Percentiles rank a stretch among this genome's conserved stretches.
These are phyloP conservation scores for Trichopus zeylanicus DNA, from an alignment of 116 monocot genomes.

Conservation along the genomic window DNA sequence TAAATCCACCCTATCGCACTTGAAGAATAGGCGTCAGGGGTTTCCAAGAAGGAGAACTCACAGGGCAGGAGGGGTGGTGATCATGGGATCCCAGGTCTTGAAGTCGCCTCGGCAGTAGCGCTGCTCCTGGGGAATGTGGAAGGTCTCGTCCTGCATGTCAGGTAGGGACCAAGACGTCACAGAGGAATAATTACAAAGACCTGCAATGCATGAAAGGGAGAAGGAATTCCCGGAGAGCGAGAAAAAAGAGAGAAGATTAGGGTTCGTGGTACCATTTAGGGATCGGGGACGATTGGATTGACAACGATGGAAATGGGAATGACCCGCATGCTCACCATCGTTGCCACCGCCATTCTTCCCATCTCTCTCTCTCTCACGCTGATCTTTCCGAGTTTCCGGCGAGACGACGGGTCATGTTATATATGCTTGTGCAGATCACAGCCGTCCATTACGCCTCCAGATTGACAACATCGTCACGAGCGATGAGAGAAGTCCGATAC, in stretches of 20 bases:
- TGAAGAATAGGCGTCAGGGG: background rate
- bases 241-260: background rate
- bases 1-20: background rate
- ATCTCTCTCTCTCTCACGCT: slow-evolving; percentile 16
- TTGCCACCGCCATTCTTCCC: slow-evolving; percentile 51
- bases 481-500: no score
- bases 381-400: no score
- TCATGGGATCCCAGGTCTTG: slow-evolving; percentile 94
- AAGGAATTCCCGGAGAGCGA: background rate
- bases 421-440: no score
- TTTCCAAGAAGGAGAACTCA: slow-evolving; percentile 21
- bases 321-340: slow-evolving; percentile 47
- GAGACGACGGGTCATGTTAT: no score
- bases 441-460: no score
- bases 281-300: slow-evolving; percentile 61
- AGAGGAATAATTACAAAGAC: background rate
- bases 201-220: slow-evolving; percentile 2
- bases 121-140: slow-evolving; percentile 86
- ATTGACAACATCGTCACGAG: no score
- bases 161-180: background rate
- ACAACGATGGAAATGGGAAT: slow-evolving; percentile 68
- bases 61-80: slow-evolving; percentile 97
- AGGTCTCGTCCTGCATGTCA: slow-evolving; percentile 81
- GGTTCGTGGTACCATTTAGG: slow-evolving; percentile 73
- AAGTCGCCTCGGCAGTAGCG: slow-evolving; percentile 75